Base-by-base conservation (phyloP, 2,329 filamentous ascomycete genomes). In the Zymoseptoria pseudotritici region DNA sequence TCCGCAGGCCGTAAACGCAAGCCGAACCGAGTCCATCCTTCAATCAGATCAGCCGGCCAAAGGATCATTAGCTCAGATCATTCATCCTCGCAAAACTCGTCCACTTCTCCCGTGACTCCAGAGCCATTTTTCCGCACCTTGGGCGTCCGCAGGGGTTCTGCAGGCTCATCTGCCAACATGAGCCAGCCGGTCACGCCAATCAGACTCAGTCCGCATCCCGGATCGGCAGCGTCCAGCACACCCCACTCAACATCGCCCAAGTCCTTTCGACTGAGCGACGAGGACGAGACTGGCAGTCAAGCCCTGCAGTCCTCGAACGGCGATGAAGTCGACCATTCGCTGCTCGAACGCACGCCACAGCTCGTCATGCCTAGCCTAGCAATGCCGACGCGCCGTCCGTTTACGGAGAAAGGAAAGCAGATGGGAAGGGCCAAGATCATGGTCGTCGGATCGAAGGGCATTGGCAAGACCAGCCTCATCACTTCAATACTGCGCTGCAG, bases 321-420 rank as follows among this genome's bases (percentile, higher is more conserved):
- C 63, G 77, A 86, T 66, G 78, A 84, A 69, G 86, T 83, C 71
- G 80, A 78, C 7, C 71, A 72, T 8, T 67, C 69, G 9, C 69
- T 69, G 54, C 57, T 73, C 2, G 64, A 58, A 57, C 61, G 59
- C 66, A 70, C 77, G 50, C 88, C 88, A 22, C 92, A 97, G 74
- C 82, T 99, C n/a, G 90, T 99, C 61, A 99, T 99, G 94, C 94
- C 94, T 4, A 96, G 91, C 70, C 87, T 99, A 69, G 86, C 85
- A 63, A 94, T 99, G 84, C 93, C 94, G 3, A 89, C 85, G 62
- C 86, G 94, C 55, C 83, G 91, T 56, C 92, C 92, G 0, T 97
- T 97, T 73, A 97, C 94, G 0, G 85, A 89, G n/a, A 83, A 83
- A 53, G 94, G 94, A 17, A 93, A 88, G 76, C 82, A 82, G 36